Conservation (phyloP, 768 basidiomycete genomes). For the Psilocybe cyanescens region DNA sequence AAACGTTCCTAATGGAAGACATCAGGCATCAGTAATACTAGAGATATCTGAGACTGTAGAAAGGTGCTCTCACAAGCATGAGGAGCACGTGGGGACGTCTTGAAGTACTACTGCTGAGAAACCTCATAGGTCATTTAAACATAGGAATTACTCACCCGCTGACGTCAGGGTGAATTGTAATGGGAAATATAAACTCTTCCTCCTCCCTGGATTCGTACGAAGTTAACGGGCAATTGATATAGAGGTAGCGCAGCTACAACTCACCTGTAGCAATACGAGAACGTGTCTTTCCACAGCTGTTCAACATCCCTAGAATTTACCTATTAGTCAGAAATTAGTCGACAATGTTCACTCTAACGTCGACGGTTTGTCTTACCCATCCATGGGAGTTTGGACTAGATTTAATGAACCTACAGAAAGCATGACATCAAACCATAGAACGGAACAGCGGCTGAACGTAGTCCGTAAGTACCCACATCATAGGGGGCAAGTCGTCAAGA, state of each 20-base stretch:
- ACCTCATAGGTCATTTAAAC: slow-evolving; percentile 2
- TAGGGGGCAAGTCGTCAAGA: slow-evolving; percentile 74
- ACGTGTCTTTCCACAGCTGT: slow-evolving; percentile 78
- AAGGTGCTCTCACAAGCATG: slow-evolving; percentile 56
- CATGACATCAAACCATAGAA: neutral
- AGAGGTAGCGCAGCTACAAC: neutral
- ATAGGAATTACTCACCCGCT: slow-evolving; percentile 51
- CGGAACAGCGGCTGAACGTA: neutral
- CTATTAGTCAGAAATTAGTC: slow-evolving; percentile 27
- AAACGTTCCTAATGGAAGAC: slow-evolving; percentile 55
- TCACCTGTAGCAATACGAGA: slow-evolving; percentile 68
- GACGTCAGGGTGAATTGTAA: slow-evolving; percentile 82
- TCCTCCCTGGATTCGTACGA: slow-evolving; percentile 46
- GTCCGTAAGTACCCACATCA: slow-evolving; percentile 49
- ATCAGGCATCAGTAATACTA: neutral
- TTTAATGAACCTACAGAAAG: slow-evolving; percentile 64
- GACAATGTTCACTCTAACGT: neutral
- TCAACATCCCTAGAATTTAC: slow-evolving; percentile 70
- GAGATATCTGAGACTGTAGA: too few species aligned
- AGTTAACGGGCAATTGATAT: neutral
- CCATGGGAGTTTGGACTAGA: slow-evolving; percentile 70
- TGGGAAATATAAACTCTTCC: slow-evolving; percentile 70
- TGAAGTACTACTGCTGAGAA: slow-evolving; percentile 5
- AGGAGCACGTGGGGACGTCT: slow-evolving; percentile 73
- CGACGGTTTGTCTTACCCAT: slow-evolving; percentile 46